Base-by-base conservation (phyloP, 2,329 filamentous ascomycete genomes). In the Orbilia quercus region DNA sequence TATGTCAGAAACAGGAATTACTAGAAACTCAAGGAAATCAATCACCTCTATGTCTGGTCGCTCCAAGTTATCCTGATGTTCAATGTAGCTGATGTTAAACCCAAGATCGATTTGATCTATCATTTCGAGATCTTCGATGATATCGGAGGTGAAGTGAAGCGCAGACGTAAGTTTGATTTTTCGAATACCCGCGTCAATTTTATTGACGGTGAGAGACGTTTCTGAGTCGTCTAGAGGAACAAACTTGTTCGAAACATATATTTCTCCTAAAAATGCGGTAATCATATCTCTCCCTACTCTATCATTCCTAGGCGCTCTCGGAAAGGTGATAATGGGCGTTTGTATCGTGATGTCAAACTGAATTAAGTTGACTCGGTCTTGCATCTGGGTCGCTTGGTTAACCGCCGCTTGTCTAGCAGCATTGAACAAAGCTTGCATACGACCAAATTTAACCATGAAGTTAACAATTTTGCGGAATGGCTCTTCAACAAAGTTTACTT, bases 391-490 rank as follows among this genome's bases (percentile, higher is more conserved):
- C 7, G 95, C 96, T 80, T 97, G 93, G 74, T 91, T 94, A 40
- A 95, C 91, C 1, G 96, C 95, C 40, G 94, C 96, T 81, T 96
- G 92, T 34, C 96, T 88, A 11, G 96, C 95, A 44, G 95, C 94
- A 79, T 99, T 99, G 84, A 96, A 99, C 59, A 99, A 90, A 20
- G 95, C 94, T 81, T 99, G 95, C 95, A 99, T 99, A 82, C 96
- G 96, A 73, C 96, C 95, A 80, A 99, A 99, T 78, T 99, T 99
- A 80, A 99, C 92, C 45, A 96, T 84, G 81, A 99, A 99, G 76
- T 96, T 91, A 81, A 99, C 91, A 75, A 99, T 98, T 82, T 98
- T 98, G 58, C 95, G 88, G 84, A 98, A 97, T 0, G 95, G 95
- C 80, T 99, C 96, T 74, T 97, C 94, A 2, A 98, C 83, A 80